Evolutionary conservation across 371 early-diverging fungal species (phyloP), one percentile per base, ranked within the genome.

Genomic region (Apophysomyces ossiformis): DNA sequence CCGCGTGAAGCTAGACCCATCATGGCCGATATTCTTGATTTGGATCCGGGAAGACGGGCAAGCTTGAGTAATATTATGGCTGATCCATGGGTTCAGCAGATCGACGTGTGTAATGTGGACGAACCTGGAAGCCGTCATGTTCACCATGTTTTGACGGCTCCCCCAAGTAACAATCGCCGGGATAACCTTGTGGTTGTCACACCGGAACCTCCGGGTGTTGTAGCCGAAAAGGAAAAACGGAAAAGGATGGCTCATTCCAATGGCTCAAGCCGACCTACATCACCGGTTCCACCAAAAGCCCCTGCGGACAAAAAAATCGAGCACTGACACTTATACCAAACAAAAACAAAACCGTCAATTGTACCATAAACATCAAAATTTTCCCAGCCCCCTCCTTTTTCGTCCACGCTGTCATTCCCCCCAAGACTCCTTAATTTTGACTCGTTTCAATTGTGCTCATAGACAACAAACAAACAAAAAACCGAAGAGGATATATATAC

Each of bases 31-130:
- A 84, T 89, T 41, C 63, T 89, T 56, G 85, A 83, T 50, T 69
- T 77, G 9, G 82, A 87, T 62, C 89, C 89, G 13, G 66, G 58
- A 5, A 72, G 71, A 18, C 79, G 90, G 12, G 73, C 78, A 2
- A 70, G 74, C 37, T 69, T 89, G 12, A 36, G 50, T 6, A 73
- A 72, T 6, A 69, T 90, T 8, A 62, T 86, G 18, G 66, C 67
- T 4, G 85, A 85, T 68, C 72, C 79, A 11, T 89, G 88, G 89
- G 81, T 88, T 50, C 76, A 84, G 65, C 69, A 70, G 12, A 77
- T 90, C 37, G 89, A 88, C 44, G 81, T 85, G 6, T 91, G 91
- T 62, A 75, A 75, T 11, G 57, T 69, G 4, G 77, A 79, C 16
- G 76, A 78, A 37, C 75, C 82, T 58, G 81, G 83, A 21, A 72